Base-by-base conservation (phyloP, 495 filamentous ascomycete genomes). In the Neurospora sp. region DNA sequence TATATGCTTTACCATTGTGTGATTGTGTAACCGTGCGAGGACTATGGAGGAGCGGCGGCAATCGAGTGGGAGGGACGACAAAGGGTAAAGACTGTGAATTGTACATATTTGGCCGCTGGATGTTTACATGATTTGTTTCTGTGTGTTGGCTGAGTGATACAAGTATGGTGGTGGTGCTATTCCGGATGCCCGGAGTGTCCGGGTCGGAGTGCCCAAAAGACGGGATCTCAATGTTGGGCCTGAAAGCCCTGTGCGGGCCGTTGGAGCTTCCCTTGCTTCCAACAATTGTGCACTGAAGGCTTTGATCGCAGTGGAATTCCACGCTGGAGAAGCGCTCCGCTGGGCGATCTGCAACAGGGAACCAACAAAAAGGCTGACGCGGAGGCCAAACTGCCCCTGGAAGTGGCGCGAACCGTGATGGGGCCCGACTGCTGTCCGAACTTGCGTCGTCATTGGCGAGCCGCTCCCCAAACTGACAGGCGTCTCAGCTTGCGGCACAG, bases 401-500 rank as follows among this genome's bases (percentile, higher is more conserved):
- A n/a, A 66, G 54, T 66, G 54, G 54, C 54, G 27, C 54, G 54
- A 66, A 16, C 54, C 20, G 27, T 62, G 54, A 35, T 62, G 54
- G 54, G 54, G 49, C 27, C 54, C 54, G 23, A 66, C 27, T 35
- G 27, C 44, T 23, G 23, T 49, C 44, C 44, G 44, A 49, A 49
- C 42, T 7, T 44, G 41, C 16, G 6, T 38, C 35, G 46, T 69
- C 54, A 73, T 73, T 73, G 72, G 72, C 39, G 46, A 31, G 72
- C 31, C 42, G 16, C 37, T 38, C 54, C 49, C 54, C 54, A 62
- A 62, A 66, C 54, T 16, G 54, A 62, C 54, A 66, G 54, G 20
- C 70, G 77, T 75, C 72, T 77, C 77, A 78, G 77, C 77, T 75
- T 78, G 72, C 75, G 77, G 74, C 74, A 73, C 66, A 62, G 42